Base-by-base conservation (phyloP, 2,329 filamentous ascomycete genomes). In the Magnaporthales sp. region DNA sequence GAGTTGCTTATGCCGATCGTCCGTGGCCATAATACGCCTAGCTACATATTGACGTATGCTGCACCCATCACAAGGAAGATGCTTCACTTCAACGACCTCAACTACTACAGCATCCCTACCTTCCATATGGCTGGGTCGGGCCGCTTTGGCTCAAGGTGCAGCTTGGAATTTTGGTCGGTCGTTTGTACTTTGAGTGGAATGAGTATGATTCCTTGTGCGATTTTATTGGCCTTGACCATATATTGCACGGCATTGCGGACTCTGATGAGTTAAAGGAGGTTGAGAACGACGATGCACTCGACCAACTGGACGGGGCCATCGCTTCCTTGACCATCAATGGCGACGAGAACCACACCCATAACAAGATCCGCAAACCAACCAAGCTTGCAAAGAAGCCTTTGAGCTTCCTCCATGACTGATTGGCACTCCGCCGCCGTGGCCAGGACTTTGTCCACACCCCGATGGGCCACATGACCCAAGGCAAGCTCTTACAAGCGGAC, bases 11-110 rank as follows among this genome's bases (percentile, higher is more conserved):
- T 91, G 3, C 78, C 79, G 0, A 68, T 79, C 0, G 69, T 89
- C 6, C 74, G 73, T 1, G 65, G 66, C 0, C 58, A 29, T 0
- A 32, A 64, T 1, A 66, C 54, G 19, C 66, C 70, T 0, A 79
- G 80, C 0, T 78, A 84, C 66, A 75, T 90, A 0, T 70, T 89
- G 0, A 75, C 80, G 0, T 91, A 91, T 68, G 79, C 87, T 0
- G 82, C 87, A 0, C 85, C 89, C 0, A 79, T 87, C 0, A 89
- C 87, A 0, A 79, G 81, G 31, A 77, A 79, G 1, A 91, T 90
- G 87, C 72, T 84, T 0, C 76, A 80, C 4, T 89, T 90, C 74
- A 85, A 87, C 69, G 69, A 71, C 0, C 74, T 91, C 0, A 70
- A 71, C 0, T 89, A 81, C 71, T 85, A 84, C 69, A 74, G 80